Evolutionary conservation across 192 early-diverging fungal species (phyloP).

Genomic region (Entomortierella beljakovae): DNA sequence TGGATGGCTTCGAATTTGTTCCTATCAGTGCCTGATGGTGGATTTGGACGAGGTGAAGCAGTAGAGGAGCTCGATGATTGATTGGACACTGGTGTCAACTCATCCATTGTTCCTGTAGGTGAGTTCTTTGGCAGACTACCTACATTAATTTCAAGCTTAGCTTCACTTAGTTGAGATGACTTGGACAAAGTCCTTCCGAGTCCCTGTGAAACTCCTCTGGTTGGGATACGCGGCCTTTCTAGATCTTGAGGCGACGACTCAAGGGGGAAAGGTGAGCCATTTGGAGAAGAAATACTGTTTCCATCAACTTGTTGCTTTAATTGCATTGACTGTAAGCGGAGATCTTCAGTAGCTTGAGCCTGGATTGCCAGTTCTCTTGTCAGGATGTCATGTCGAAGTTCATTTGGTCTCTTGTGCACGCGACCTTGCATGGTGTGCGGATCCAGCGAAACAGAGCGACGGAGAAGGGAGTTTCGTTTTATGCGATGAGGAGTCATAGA

Average conservation of each 20-base stretch:
- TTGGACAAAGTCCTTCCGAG: slow-evolving; percentile 40
- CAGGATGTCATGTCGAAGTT: slow-evolving; percentile 38
- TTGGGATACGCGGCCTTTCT: slow-evolving; percentile 38
- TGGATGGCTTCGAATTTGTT: slow-evolving; percentile 7
- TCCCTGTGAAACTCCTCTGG: slow-evolving; percentile 39
- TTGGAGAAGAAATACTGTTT: neutral
- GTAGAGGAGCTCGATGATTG: slow-evolving; percentile 27
- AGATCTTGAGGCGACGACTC: slow-evolving; percentile 45
- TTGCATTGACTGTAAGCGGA: slow-evolving; percentile 21
- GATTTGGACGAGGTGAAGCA: slow-evolving; percentile 21
- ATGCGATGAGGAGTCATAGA: slow-evolving; percentile 35
- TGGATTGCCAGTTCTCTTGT: slow-evolving; percentile 36
- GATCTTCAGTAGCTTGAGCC: slow-evolving; percentile 38
- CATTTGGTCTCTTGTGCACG: slow-evolving; percentile 40
- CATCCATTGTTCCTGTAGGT: slow-evolving; percentile 1
- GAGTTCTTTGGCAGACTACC: slow-evolving; percentile 19
- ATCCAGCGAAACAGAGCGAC: slow-evolving; percentile 45
- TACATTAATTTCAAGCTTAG: slow-evolving; percentile 38
- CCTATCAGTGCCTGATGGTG: neutral
- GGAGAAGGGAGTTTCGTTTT: slow-evolving; percentile 43
- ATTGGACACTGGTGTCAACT: slow-evolving; percentile 45
- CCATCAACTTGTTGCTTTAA: slow-evolving; percentile 6
- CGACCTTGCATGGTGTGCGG: slow-evolving; percentile 51
- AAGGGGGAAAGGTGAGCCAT: slow-evolving; percentile 25
- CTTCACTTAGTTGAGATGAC: neutral